Evolutionary conservation across 306 rosid genomes (phyloP).

Genomic region (Vicia sativa): DNA sequence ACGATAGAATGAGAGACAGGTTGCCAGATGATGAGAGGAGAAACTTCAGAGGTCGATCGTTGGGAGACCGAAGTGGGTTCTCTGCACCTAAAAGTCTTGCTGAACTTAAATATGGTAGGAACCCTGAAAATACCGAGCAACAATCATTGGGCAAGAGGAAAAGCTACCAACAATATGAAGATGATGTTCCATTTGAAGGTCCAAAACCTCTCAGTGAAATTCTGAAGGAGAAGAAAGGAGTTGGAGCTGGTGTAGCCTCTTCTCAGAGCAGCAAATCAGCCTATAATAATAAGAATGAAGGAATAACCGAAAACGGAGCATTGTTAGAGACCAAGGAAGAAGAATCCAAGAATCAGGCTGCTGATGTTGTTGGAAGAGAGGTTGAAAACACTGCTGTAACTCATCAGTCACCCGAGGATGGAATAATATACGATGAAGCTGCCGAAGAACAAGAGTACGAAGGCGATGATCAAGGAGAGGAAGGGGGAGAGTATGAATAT

Average conservation of each 20-base stretch:
- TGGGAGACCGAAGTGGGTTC: constrained; percentile 53
- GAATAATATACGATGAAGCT: constrained; percentile 55
- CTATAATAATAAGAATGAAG: constrained; percentile 27
- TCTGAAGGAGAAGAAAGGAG: constrained; percentile 77
- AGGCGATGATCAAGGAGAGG: constrained; percentile 69
- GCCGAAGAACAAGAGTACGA: constrained; percentile 65
- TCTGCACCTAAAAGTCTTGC: constrained; percentile 69
- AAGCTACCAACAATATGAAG: constrained; percentile 54
- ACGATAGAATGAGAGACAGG: constrained; percentile 77
- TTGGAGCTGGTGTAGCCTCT: constrained; percentile 47
- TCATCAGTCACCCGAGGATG: constrained; percentile 61
- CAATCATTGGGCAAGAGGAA: constrained; percentile 63
- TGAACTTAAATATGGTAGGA: constrained; percentile 63
- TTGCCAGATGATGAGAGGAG: constrained; percentile 63
- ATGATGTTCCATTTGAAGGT: constrained; percentile 69
- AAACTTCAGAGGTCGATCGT: constrained; percentile 46
- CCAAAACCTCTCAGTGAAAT: constrained; percentile 96
- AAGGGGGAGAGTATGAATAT: constrained; percentile 74
- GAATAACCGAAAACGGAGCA: constrained; percentile 16
- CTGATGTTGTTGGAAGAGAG: neutral
- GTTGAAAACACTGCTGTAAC: constrained; percentile 41
- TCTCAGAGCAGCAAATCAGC: constrained; percentile 48
- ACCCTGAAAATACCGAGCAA: constrained; percentile 53
- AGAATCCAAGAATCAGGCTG: constrained; percentile 45
- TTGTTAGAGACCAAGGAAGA: constrained; percentile 46